Base-by-base conservation (phyloP, 345 rosid genomes). In the Eucalyptus pumila region DNA sequence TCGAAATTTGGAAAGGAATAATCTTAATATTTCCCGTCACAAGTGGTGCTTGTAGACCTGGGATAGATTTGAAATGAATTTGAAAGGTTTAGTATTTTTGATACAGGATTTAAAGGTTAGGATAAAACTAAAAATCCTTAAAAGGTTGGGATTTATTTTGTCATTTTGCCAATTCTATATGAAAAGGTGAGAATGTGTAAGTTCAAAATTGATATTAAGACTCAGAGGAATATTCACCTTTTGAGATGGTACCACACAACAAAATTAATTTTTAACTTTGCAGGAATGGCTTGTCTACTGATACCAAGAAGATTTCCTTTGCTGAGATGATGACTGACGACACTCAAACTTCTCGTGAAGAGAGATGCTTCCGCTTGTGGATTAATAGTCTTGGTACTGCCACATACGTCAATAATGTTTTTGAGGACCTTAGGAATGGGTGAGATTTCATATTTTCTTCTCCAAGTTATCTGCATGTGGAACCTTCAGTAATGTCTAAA, bases 241-340 rank as follows among this genome's bases (percentile, higher is more conserved):
- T 40, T 76, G 85, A 76, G 85, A 17, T 16, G 32, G 52, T 49
- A 86, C 40, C 9, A 8, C 65, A 42, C 67, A 27, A 83, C 85
- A 27, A 26, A 40, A 42, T 27, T 16, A 86, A 67, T 88, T 90
- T 48, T 86, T 88, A 76, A 76, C 89, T 88, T 90, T 92, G 91
- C 96, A 96, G 99, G 95, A 98, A 97, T 93, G 99, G 99, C 72
- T 92, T 98, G 90, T 88, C 97, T 11, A 91, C 86, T 80, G 98
- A 96, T 86, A 95, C 80, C 93, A 89, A 89, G 85, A 98, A 96
- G 90, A 88, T 93, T 56, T 92, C 98, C 86, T 96, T 94, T 88
- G 97, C 99, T 86, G 99, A 97, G 93, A 98, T 98, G 99, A 97
- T 98, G 99, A 95, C 97, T 14, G 99, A 98, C 91, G 99, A 98